Conservation (phyloP, 176 grass and related monocot species). For the Zoysia japonica region DNA sequence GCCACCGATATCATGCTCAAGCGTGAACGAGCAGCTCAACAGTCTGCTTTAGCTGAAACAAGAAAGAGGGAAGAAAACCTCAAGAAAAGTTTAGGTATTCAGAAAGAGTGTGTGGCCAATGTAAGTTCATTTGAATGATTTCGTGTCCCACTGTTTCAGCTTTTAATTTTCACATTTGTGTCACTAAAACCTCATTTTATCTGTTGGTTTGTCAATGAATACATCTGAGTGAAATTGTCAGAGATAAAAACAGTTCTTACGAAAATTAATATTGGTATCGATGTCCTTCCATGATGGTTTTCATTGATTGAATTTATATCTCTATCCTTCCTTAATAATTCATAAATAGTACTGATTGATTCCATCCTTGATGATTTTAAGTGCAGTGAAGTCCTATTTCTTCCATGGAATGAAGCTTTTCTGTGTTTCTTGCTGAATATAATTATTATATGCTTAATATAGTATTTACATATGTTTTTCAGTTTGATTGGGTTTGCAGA, state of each 20-base stretch:
- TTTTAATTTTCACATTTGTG: not conserved
- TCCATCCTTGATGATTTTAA: too few relatives aligned
- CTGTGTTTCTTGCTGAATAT: not conserved
- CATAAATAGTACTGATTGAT: not conserved
- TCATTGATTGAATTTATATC: not conserved
- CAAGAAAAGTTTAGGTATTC: constrained; percentile 69
- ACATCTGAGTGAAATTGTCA: not conserved
- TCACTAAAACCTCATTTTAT: not conserved
- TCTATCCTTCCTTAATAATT: not conserved
- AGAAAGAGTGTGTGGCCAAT: constrained; percentile 77
- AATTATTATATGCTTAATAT: not conserved
- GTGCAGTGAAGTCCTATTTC: not conserved
- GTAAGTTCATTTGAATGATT: constrained; percentile 47
- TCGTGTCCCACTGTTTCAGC: not conserved
- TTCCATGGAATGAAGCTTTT: not conserved
- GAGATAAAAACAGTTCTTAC: not conserved
- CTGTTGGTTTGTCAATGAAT: not conserved
- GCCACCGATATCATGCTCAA: constrained; percentile 64
- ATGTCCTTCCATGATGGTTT: not conserved
- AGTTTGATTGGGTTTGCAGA: not conserved
- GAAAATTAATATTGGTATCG: not conserved
- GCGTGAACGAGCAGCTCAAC: constrained; percentile 59
- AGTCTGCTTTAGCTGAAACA: constrained; percentile 68
- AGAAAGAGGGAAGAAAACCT: constrained; percentile 68
- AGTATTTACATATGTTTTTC: not conserved